Evolutionary conservation across 2,329 filamentous ascomycete genomes (phyloP).

Genomic region (Cordyceps cicadae): DNA sequence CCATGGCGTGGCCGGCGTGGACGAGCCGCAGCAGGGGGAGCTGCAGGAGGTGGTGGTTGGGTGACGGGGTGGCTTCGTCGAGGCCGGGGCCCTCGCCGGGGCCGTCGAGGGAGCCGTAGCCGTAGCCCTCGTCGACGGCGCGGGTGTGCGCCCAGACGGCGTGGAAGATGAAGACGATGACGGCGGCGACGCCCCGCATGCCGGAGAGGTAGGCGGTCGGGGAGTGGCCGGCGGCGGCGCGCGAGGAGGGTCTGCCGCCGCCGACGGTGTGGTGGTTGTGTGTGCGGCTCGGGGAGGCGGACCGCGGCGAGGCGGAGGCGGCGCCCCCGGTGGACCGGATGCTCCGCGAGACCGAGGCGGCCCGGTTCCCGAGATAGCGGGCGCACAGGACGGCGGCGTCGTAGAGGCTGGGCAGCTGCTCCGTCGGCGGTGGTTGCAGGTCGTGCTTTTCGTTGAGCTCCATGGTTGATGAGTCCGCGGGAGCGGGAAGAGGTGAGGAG

Average conservation of each 20-base stretch:
- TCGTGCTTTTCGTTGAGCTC: neutral
- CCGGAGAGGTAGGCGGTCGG: slow-evolving; percentile 2
- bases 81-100: no score
- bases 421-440: neutral
- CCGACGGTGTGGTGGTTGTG: neutral
- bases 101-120: no score
- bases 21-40: slow-evolving; percentile 9
- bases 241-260: neutral
- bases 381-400: neutral
- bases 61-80: no score
- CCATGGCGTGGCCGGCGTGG: slow-evolving; percentile 12
- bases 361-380: slow-evolving; percentile 3
- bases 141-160: neutral
- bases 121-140: slow-evolving; percentile 5
- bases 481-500: neutral
- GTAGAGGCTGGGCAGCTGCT: neutral
- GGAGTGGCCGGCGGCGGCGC: neutral
- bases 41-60: slow-evolving; percentile 9
- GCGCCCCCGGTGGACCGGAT: neutral
- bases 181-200: slow-evolving; percentile 1
- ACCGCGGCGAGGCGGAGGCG: neutral
- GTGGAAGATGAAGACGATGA: slow-evolving; percentile 6
- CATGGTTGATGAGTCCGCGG: no score
- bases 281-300: neutral
- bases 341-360: neutral